A percentile compares a stretch with the other conserved stretches of the same genome.
Evolutionary conservation across 441 rosid genomes (phyloP).

Genomic region (Populus hybrid): DNA sequence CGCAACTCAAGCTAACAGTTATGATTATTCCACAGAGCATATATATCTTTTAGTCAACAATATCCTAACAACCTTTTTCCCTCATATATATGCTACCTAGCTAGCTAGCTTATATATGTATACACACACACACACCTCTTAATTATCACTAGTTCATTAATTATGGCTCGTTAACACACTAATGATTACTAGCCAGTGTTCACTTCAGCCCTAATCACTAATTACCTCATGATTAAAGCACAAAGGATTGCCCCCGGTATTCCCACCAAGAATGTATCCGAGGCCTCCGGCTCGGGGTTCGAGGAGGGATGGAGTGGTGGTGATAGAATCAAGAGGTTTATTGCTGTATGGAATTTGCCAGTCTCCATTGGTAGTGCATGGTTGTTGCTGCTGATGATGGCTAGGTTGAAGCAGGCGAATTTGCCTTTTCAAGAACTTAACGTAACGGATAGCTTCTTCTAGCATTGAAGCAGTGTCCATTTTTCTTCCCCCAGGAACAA

Average conservation of each 20-base stretch:
- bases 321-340: constrained; percentile 5
- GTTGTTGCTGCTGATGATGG: constrained; percentile 17
- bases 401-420: constrained; percentile 54
- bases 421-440: constrained; percentile 83
- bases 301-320: constrained; percentile 16
- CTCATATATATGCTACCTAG: constrained; percentile 6
- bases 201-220: constrained; percentile 25
- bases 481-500: constrained; percentile 35
- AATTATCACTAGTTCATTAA: constrained; percentile 1
- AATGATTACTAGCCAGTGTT: neutral
- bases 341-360: constrained; percentile 21
- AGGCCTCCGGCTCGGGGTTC: constrained; percentile 14
- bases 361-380: constrained; percentile 12
- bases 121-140: constrained; percentile 8
- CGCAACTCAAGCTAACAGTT: constrained; percentile 63
- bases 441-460: constrained; percentile 80
- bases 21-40: constrained; percentile 53
- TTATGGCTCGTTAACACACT: neutral
- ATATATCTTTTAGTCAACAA: constrained; percentile 50
- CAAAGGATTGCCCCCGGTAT: constrained; percentile 10
- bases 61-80: constrained; percentile 54
- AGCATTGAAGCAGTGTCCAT: constrained; percentile 96
- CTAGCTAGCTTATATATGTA: neutral
- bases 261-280: constrained; percentile 8
- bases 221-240: constrained; percentile 46